A percentile compares a stretch with the other conserved stretches of the same genome.
These are phyloP conservation scores for Trapa bicornis DNA, from an alignment of 345 rosid genomes.

Conservation along the genomic window DNA sequence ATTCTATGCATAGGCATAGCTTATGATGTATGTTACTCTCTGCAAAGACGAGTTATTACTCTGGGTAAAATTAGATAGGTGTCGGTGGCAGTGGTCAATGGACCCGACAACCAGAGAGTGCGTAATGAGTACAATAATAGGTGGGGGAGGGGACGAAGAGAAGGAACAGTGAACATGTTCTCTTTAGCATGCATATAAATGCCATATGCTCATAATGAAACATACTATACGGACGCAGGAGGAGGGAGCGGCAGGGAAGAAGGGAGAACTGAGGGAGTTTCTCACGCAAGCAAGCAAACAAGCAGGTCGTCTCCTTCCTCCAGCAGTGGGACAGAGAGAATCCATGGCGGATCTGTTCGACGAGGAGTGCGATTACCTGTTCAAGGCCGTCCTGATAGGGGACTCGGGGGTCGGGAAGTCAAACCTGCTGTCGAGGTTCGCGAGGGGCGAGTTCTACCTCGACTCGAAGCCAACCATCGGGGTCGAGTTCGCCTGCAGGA, in stretches of 20 bases:
- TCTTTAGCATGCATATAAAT: conserved; percentile 3
- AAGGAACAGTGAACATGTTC: neutral
- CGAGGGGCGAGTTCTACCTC: conserved; percentile 55
- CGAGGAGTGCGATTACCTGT: conserved; percentile 79
- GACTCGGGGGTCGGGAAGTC: conserved; percentile 87
- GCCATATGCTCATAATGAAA: neutral
- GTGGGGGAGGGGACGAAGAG: too few relatives aligned
- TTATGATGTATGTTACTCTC: too few relatives aligned
- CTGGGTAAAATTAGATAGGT: too few relatives aligned
- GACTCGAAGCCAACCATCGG: conserved; percentile 95
- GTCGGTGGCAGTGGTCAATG: too few relatives aligned
- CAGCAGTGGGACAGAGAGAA: neutral
- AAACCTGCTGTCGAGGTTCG: conserved; percentile 66
- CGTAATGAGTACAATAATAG: too few relatives aligned
- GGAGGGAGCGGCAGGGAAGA: neutral
- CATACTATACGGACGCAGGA: neutral
- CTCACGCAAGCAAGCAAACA: neutral
- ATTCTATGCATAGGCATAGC: too few relatives aligned
- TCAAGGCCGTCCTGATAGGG: conserved; percentile 73
- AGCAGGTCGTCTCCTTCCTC: neutral
- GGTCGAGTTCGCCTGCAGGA: conserved; percentile 77
- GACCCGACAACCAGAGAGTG: too few relatives aligned
- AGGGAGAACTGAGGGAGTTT: neutral
- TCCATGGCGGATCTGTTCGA: conserved; percentile 42
- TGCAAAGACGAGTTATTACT: too few relatives aligned